phyloP scores from a whole-genome alignment of 225 moss, liverwort and hornwort species.

The Physcomitrellopsis africana region DNA sequence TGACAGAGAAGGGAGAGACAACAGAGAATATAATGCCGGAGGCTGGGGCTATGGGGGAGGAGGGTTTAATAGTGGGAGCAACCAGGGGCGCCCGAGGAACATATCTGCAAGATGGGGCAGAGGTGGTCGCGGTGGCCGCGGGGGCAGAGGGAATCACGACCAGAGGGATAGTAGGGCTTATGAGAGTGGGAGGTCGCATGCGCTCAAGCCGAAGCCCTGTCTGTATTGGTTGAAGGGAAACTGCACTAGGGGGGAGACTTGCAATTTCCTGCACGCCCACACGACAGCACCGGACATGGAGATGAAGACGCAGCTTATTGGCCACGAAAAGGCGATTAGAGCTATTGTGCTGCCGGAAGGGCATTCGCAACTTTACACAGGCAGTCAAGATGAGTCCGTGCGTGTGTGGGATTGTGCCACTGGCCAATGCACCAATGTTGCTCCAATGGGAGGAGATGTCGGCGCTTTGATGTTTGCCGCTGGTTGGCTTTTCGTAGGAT shows the following conservation, averaged over 20 bases:
- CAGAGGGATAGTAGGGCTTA: slow-evolving; percentile 43
- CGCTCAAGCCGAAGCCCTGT: slow-evolving; percentile 68
- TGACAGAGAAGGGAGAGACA: slow-evolving; percentile 45
- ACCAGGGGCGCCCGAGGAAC: slow-evolving; percentile 48
- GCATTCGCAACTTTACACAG: slow-evolving; percentile 81
- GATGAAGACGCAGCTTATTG: slow-evolving; percentile 85
- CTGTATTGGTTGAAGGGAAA: slow-evolving; percentile 79
- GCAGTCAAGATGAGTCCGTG: slow-evolving; percentile 89
- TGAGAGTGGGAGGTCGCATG: slow-evolving; percentile 42
- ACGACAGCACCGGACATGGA: slow-evolving; percentile 79
- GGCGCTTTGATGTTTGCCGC: slow-evolving; percentile 84
- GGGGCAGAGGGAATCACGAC: slow-evolving; percentile 36
- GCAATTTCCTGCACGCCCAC: slow-evolving; percentile 89
- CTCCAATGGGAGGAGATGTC: slow-evolving; percentile 87
- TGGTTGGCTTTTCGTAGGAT: slow-evolving; percentile 87
- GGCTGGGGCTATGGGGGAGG: slow-evolving; percentile 60
- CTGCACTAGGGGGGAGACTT: slow-evolving; percentile 78
- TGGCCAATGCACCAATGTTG: slow-evolving; percentile 86
- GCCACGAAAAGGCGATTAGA: slow-evolving; percentile 95
- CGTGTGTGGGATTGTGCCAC: slow-evolving; percentile 97
- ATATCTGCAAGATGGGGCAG: slow-evolving; percentile 59
- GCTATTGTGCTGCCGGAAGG: slow-evolving; percentile 82
- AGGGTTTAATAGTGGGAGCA: slow-evolving; percentile 71
- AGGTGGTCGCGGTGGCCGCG: slow-evolving; percentile 15
- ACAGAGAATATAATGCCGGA: slow-evolving; percentile 15